Evolutionary conservation across 2,329 filamentous ascomycete genomes (phyloP).

Genomic region (Phaeosphaeria sp.): DNA sequence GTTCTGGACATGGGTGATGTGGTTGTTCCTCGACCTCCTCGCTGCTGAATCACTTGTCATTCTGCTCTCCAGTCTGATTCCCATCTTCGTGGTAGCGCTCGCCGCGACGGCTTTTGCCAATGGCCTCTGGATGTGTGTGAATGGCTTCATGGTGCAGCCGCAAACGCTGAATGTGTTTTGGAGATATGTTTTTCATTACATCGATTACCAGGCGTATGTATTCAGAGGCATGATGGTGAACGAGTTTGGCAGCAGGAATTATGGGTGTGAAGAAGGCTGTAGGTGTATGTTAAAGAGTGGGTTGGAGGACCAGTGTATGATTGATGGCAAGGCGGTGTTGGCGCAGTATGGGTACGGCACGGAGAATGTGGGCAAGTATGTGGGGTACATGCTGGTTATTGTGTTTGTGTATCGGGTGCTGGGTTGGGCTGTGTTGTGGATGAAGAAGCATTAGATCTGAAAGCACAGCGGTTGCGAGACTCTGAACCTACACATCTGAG

Average conservation of each 20-base stretch:
- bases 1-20: conserved; percentile 82
- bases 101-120: conserved; percentile 81
- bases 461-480: too few species aligned
- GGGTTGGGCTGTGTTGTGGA: conserved; percentile 67
- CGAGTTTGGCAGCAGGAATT: conserved; percentile 73
- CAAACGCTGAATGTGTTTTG: conserved; percentile 80
- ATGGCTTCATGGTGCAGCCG: conserved; percentile 79
- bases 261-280: conserved; percentile 65
- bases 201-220: conserved; percentile 85
- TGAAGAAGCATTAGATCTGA: conserved; percentile 36
- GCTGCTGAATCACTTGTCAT: conserved; percentile 85
- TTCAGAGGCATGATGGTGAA: conserved; percentile 96
- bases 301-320: conserved; percentile 69
- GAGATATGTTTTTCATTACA: conserved; percentile 87
- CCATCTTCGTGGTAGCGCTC: conserved; percentile 79
- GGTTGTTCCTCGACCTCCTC: conserved; percentile 83
- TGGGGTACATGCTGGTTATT: conserved; percentile 80
- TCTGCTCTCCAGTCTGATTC: conserved; percentile 73
- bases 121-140: conserved; percentile 67
- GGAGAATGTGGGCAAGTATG: conserved; percentile 69
- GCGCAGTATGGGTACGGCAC: conserved; percentile 72
- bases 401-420: conserved; percentile 74
- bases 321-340: conserved; percentile 74
- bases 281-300: conserved; percentile 74
- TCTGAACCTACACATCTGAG: too few species aligned